A percentile compares a stretch with the other conserved stretches of the same genome.
These are phyloP conservation scores for Pterocarpus macrocarpus DNA, from an alignment of 306 rosid genomes.

Conservation along the genomic window DNA sequence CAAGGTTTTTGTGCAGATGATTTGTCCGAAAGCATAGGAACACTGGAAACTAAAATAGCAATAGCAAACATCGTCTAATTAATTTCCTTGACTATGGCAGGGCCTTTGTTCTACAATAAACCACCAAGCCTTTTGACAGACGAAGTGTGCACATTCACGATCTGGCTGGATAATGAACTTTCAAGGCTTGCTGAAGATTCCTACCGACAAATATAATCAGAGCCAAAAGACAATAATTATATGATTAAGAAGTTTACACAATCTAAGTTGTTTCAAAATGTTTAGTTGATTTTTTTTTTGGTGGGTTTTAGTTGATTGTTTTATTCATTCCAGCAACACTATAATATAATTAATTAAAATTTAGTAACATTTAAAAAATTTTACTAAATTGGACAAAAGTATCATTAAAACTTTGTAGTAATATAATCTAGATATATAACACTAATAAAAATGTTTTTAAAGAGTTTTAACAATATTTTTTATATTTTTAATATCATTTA, in stretches of 20 bases:
- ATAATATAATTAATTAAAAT: no score
- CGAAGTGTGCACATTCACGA: neutral
- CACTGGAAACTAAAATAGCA: neutral
- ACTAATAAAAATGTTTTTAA: no score
- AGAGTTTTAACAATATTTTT: no score
- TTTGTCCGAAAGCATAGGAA: neutral
- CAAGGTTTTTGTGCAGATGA: neutral
- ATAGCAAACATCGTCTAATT: neutral
- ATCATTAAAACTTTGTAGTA: no score
- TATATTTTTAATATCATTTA: no score
- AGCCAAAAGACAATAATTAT: neutral
- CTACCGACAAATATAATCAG: neutral
- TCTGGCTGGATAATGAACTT: neutral
- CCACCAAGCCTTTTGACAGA: neutral
- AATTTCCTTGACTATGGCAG: constrained; percentile 9
- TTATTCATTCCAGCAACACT: no score
- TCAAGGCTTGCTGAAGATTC: neutral
- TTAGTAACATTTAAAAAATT: no score
- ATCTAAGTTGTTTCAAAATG: neutral
- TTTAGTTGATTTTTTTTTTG: neutral
- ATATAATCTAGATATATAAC: no score
- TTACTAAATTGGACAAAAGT: no score
- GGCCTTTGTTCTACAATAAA: neutral
- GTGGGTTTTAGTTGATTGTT: no score
- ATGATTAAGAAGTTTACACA: neutral